Conservation (phyloP, 1,139 yeast genomes). For the Entelexis sorbosivorans region DNA sequence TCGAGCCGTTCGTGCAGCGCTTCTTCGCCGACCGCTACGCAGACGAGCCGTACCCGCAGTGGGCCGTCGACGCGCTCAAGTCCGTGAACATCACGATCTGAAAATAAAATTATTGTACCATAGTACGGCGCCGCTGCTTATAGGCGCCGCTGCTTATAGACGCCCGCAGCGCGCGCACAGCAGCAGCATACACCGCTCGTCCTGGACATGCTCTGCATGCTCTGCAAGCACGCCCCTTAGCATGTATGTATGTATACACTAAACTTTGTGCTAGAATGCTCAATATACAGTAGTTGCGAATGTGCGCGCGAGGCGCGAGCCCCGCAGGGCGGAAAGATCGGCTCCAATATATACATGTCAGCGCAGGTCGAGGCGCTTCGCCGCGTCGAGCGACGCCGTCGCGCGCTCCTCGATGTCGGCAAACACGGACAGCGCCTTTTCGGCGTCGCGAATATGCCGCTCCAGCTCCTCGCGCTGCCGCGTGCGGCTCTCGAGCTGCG, state of each 20-base stretch:
- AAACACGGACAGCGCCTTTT: conserved; percentile 37
- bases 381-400: neutral
- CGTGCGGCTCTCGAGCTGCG: conserved; percentile 51
- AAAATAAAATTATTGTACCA: too few species aligned
- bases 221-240: too few species aligned
- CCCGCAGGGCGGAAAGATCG: too few species aligned
- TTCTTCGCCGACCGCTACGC: conserved; percentile 33
- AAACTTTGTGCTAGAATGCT: too few species aligned
- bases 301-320: too few species aligned
- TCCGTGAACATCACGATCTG: conserved; percentile 30
- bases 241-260: too few species aligned
- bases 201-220: too few species aligned
- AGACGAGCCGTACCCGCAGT: conserved; percentile 30
- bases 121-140: too few species aligned
- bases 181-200: too few species aligned
- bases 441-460: conserved; percentile 45
- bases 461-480: conserved; percentile 50
- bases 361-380: neutral
- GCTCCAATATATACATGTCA: neutral
- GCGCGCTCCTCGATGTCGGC: conserved; percentile 22
- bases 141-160: too few species aligned
- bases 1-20: conserved; percentile 31
- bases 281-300: too few species aligned
- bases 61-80: conserved; percentile 36
- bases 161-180: too few species aligned